These are phyloP conservation scores for Microdochium nivale DNA, from an alignment of 2,329 filamentous ascomycete genomes.

Conservation along the genomic window DNA sequence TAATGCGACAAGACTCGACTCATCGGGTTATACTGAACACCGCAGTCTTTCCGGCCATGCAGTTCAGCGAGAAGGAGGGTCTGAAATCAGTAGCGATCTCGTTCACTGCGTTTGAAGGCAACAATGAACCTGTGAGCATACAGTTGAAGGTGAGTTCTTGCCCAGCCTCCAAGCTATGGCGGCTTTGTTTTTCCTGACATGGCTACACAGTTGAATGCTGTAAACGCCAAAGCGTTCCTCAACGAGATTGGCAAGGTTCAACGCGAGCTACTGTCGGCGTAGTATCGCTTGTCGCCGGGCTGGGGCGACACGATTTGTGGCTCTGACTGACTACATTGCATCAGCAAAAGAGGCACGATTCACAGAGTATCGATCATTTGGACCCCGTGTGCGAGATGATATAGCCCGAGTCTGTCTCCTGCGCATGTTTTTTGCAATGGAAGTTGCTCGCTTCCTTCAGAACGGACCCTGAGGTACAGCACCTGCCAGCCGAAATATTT, in stretches of 20 bases:
- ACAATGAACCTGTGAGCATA: constrained; percentile 45
- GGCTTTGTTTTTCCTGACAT: neutral
- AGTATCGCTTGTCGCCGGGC: constrained; percentile 4
- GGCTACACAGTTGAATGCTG: constrained; percentile 39
- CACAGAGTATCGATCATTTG: too few species aligned
- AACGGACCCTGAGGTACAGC: too few species aligned
- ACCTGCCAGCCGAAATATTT: too few species aligned
- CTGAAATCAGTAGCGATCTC: constrained; percentile 63
- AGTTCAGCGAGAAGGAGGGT: constrained; percentile 67
- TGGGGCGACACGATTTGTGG: neutral
- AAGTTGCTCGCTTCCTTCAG: too few species aligned
- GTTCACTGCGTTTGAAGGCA: constrained; percentile 54
- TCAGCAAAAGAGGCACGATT: too few species aligned
- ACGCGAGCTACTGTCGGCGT: constrained; percentile 34
- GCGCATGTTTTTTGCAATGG: too few species aligned
- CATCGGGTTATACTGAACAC: constrained; percentile 83
- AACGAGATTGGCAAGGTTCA: constrained; percentile 41
- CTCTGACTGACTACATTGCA: too few species aligned
- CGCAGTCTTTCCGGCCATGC: constrained; percentile 68
- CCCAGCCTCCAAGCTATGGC: constrained; percentile 1
- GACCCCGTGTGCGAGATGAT: too few species aligned
- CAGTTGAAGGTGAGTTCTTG: constrained; percentile 46
- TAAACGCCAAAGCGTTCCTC: constrained; percentile 43
- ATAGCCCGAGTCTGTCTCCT: too few species aligned
- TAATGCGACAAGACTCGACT: constrained; percentile 88